These are phyloP conservation scores for Ceratorhiza oryzae-sativae DNA, from an alignment of 1,284 basidiomycete genomes.

Conservation along the genomic window DNA sequence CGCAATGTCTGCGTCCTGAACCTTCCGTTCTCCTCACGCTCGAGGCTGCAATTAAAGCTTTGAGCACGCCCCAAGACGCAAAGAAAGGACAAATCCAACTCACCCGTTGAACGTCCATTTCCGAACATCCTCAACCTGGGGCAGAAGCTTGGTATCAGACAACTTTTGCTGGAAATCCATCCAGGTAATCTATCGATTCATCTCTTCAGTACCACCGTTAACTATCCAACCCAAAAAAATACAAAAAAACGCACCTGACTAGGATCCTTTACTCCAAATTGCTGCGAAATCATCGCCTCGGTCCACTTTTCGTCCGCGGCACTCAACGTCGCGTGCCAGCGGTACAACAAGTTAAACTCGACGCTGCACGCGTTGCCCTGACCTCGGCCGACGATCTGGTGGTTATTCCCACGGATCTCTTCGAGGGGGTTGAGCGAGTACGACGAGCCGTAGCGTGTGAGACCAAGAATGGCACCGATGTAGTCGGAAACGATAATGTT, in stretches of 20 bases:
- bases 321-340: slow-evolving; percentile 49
- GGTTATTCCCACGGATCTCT: slow-evolving; percentile 53
- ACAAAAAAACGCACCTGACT: neutral
- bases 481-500: slow-evolving; percentile 69
- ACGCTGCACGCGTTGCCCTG: slow-evolving; percentile 74
- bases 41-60: no score
- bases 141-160: neutral
- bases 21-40: slow-evolving; percentile 42
- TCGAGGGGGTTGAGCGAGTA: slow-evolving; percentile 71
- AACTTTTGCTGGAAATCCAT: neutral
- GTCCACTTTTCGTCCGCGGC: slow-evolving; percentile 46
- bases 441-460: slow-evolving; percentile 63
- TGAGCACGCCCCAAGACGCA: no score
- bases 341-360: slow-evolving; percentile 66
- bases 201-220: neutral
- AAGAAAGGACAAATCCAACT: no score
- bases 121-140: neutral
- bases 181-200: slow-evolving; percentile 5
- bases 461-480: slow-evolving; percentile 71
- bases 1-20: slow-evolving; percentile 77
- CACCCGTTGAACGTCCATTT: neutral
- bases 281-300: slow-evolving; percentile 15
- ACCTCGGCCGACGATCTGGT: slow-evolving; percentile 64
- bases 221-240: neutral
- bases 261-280: slow-evolving; percentile 14